Conservation (phyloP, 2,329 filamentous ascomycete genomes). For the Meredithiella fracta region DNA sequence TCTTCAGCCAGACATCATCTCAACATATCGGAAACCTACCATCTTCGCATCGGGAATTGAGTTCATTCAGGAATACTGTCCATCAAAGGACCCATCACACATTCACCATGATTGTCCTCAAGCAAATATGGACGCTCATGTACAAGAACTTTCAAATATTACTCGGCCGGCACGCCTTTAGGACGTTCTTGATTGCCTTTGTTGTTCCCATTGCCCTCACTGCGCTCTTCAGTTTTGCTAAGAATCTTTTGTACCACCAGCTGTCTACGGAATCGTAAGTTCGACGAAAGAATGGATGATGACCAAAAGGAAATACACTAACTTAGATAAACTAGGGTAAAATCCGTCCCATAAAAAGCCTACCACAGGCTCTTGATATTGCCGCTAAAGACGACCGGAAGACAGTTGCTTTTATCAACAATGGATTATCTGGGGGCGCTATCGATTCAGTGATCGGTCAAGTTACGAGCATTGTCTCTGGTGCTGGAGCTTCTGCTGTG, state of each 20-base stretch:
- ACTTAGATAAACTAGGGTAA: constrained; percentile 26
- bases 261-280: constrained; percentile 48
- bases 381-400: constrained; percentile 41
- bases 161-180: constrained; percentile 34
- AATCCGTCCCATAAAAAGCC: constrained; percentile 41
- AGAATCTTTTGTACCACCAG: constrained; percentile 72
- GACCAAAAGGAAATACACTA: not conserved
- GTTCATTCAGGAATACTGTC: no score
- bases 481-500: constrained; percentile 38
- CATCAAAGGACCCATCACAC: no score
- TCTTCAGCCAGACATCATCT: no score
- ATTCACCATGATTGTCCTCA: constrained; percentile 1
- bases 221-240: constrained; percentile 50
- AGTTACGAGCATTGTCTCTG: constrained; percentile 40
- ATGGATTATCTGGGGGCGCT: constrained; percentile 48
- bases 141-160: constrained; percentile 46
- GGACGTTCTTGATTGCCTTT: constrained; percentile 40
- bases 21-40: no score
- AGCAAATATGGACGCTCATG: constrained; percentile 44
- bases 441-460: constrained; percentile 55
- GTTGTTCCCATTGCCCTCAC: constrained; percentile 42
- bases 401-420: constrained; percentile 66
- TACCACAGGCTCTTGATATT: constrained; percentile 44
- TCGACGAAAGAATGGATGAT: not conserved
- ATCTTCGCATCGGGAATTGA: no score